Conservation (phyloP, 2,329 filamentous ascomycete genomes). For the Ophiostoma populinum region DNA sequence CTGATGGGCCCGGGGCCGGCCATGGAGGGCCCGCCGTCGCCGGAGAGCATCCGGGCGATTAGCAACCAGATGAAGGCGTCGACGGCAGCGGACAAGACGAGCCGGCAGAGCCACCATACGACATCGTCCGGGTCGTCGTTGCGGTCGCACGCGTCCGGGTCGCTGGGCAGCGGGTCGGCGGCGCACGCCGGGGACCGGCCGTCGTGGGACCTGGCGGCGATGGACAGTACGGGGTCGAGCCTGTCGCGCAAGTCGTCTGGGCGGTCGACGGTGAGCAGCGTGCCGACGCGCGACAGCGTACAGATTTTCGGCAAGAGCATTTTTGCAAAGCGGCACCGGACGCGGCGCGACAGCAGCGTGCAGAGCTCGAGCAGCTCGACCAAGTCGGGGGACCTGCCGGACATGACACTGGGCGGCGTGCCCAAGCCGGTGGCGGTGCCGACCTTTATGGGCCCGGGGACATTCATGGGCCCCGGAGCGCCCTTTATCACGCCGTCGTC, state of each 20-base stretch:
- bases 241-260: conserved; percentile 39
- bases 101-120: conserved; percentile 23
- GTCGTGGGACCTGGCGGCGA: conserved; percentile 30
- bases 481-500: background rate
- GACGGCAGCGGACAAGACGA: conserved; percentile 27
- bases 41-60: conserved; percentile 39
- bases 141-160: conserved; percentile 27
- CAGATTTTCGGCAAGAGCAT: conserved; percentile 42
- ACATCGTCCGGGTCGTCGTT: conserved; percentile 40
- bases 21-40: conserved; percentile 43
- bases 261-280: conserved; percentile 31
- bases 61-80: conserved; percentile 40
- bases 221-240: conserved; percentile 19
- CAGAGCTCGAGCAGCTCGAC: conserved; percentile 30
- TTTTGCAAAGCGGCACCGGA: conserved; percentile 35
- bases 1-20: conserved; percentile 40
- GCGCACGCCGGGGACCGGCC: conserved; percentile 18
- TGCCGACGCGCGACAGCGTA: conserved; percentile 35
- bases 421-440: too few species aligned
- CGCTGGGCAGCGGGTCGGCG: too few species aligned
- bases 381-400: conserved; percentile 24
- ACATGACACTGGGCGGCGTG: too few species aligned
- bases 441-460: too few species aligned
- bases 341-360: conserved; percentile 33
- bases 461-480: conserved; percentile 12